These are phyloP conservation scores for Ustilaginoidea virens DNA, from an alignment of 2,329 filamentous ascomycete species.

Conservation along the genomic window DNA sequence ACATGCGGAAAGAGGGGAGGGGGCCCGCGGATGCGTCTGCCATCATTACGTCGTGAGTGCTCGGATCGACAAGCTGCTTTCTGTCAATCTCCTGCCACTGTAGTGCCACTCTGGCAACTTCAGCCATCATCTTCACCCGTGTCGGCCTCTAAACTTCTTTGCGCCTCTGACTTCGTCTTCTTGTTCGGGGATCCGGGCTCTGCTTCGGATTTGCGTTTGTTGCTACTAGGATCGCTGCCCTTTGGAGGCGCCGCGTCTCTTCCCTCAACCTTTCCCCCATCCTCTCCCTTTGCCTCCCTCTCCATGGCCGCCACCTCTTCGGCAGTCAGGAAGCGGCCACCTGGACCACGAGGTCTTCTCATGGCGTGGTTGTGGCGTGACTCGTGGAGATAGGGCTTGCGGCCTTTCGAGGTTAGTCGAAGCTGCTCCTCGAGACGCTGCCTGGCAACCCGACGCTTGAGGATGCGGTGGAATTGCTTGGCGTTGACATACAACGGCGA, in stretches of 20 bases:
- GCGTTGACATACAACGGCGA: conserved; percentile 95
- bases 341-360: conserved; percentile 83
- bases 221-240: conserved; percentile 21
- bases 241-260: conserved; percentile 11
- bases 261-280: conserved; percentile 16
- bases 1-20: not conserved
- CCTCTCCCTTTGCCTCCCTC: conserved; percentile 33
- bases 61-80: conserved; percentile 6
- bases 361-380: conserved; percentile 97
- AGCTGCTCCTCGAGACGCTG: conserved; percentile 90
- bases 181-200: conserved; percentile 34
- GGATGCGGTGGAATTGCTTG: conserved; percentile 94
- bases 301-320: conserved; percentile 91
- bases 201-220: conserved; percentile 46
- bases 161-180: conserved; percentile 37
- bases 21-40: conserved; percentile 7
- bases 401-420: conserved; percentile 81
- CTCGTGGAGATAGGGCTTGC: conserved; percentile 94
- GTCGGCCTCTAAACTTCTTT: conserved; percentile 20
- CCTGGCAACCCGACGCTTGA: conserved; percentile 84
- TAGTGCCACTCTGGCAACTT: not conserved
- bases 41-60: conserved; percentile 22
- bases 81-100: conserved; percentile 1
- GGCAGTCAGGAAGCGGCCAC: conserved; percentile 87
- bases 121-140: conserved; percentile 21